phyloP scores from a whole-genome alignment of 768 basidiomycete genomes.

The Tricholoma hemisulphureum region DNA sequence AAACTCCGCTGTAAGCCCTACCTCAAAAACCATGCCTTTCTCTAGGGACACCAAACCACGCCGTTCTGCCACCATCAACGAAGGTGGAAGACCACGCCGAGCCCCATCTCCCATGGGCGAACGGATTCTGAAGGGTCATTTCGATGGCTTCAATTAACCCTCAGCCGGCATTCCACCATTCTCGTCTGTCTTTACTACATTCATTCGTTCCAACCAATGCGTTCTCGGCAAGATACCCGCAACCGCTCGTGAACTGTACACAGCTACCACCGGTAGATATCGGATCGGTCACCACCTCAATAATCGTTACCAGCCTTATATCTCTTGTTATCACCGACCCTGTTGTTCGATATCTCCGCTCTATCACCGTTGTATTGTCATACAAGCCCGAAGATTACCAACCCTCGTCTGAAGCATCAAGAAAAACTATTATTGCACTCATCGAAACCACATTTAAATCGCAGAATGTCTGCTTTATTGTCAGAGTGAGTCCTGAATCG shows the following conservation, averaged over 20 bases:
- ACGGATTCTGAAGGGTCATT: constrained; percentile 86
- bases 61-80: constrained; percentile 62
- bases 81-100: constrained; percentile 49
- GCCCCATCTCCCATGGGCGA: constrained; percentile 91
- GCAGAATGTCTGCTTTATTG: background rate
- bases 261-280: background rate
- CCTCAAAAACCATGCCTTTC: constrained; percentile 27
- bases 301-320: background rate
- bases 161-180: constrained; percentile 6
- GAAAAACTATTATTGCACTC: background rate
- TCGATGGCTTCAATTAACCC: constrained; percentile 80
- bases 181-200: constrained; percentile 10
- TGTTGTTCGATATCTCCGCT: background rate
- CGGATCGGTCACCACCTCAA: background rate
- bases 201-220: constrained; percentile 10
- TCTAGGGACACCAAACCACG: constrained; percentile 37
- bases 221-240: constrained; percentile 40
- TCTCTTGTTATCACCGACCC: background rate
- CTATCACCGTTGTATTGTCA: constrained; percentile 1
- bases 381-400: background rate
- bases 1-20: constrained; percentile 47
- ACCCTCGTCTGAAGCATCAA: background rate
- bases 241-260: constrained; percentile 29
- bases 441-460: background rate
- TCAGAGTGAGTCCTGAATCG: background rate